Conservation (phyloP, 441 rosid species). For the Pelargonium cotyledonis region DNA sequence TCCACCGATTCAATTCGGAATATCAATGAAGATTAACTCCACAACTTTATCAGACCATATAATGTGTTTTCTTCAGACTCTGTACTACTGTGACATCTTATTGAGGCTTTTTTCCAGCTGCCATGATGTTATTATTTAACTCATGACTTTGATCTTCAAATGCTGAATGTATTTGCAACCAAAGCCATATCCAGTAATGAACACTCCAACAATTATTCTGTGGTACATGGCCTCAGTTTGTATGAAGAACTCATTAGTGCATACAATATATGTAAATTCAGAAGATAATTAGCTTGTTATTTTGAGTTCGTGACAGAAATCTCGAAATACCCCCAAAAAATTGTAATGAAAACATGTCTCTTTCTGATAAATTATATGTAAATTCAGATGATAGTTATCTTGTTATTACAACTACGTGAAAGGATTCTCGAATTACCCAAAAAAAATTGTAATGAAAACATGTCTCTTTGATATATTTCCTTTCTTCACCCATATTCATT, state of each 20-base stretch:
- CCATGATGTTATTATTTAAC: not conserved
- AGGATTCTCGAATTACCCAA: not conserved
- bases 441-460: not conserved
- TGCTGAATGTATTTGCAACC: not conserved
- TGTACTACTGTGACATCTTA: not conserved
- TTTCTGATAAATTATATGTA: not conserved
- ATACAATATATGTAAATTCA: not conserved
- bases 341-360: not conserved
- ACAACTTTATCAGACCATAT: not conserved
- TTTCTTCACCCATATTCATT: not conserved
- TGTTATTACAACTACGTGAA: not conserved
- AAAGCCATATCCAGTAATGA: not conserved
- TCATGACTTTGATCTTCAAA: not conserved
- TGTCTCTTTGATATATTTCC: not conserved
- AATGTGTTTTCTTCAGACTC: not conserved
- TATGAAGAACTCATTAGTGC: not conserved
- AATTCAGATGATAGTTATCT: not conserved
- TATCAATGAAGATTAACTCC: not conserved
- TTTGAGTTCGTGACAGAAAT: not conserved
- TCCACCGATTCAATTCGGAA: not conserved
- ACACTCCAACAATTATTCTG: not conserved
- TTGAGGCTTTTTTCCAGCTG: not conserved
- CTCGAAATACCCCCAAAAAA: not conserved
- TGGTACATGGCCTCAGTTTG: not conserved
- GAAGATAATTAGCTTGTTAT: not conserved